Evolutionary conservation across 495 filamentous ascomycete genomes (phyloP).

Genomic region (Penicillium cinerascens): DNA sequence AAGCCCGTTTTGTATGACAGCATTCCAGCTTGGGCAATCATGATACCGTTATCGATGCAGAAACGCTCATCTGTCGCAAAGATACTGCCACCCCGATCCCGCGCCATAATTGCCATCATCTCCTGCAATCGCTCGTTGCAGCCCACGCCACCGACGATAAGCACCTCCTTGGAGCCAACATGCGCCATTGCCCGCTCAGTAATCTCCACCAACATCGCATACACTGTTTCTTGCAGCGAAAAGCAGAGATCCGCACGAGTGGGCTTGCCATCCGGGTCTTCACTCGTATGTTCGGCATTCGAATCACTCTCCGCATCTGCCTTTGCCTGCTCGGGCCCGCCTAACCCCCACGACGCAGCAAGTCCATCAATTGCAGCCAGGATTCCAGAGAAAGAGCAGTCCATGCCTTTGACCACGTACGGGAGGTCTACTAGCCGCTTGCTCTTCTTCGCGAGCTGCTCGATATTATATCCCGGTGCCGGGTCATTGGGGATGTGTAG

Average conservation of each 20-base stretch:
- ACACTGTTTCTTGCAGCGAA: constrained; percentile 91
- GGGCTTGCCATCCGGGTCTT: constrained; percentile 39
- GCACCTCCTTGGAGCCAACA: constrained; percentile 82
- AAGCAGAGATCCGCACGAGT: constrained; percentile 91
- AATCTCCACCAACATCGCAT: constrained; percentile 96
- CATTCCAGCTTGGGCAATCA: constrained; percentile 97
- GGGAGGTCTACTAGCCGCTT: constrained; percentile 78
- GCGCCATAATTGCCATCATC: constrained; percentile 98
- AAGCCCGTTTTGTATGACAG: constrained; percentile 79
- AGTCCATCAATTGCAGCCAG: constrained; percentile 75
- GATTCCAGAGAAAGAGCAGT: constrained; percentile 91
- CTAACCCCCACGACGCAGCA: constrained; percentile 58
- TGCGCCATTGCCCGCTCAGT: constrained; percentile 98
- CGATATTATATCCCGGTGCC: constrained; percentile 95
- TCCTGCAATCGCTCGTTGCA: constrained; percentile 93
- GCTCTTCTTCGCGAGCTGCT: constrained; percentile 85
- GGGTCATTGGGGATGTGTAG: constrained; percentile 92
- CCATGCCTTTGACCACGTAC: constrained; percentile 98
- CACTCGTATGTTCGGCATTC: constrained; percentile 19
- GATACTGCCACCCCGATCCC: constrained; percentile 80
- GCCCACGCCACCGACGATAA: constrained; percentile 98
- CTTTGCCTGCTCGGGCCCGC: constrained; percentile 35
- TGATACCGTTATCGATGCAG: constrained; percentile 98
- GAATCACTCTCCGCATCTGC: constrained; percentile 25
- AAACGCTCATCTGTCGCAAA: constrained; percentile 96